Conservation (phyloP, 495 filamentous ascomycete species). For the Penicillium paxilli region DNA sequence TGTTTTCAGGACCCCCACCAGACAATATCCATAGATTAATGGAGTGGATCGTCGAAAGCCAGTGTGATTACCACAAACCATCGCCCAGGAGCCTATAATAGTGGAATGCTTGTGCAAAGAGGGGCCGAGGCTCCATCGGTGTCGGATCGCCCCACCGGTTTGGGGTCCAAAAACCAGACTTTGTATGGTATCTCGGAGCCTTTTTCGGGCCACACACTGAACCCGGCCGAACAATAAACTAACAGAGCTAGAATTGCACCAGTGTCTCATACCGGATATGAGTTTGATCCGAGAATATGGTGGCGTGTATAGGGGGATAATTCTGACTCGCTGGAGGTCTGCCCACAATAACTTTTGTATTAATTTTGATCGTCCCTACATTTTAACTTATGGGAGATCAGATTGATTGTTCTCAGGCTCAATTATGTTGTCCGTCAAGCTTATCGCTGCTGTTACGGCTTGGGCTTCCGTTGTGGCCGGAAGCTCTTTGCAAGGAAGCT, state of each 20-base stretch:
- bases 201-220: too few species aligned
- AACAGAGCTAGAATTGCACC: too few species aligned
- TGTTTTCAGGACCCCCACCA: background rate
- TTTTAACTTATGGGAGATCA: background rate
- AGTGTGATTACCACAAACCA: too few species aligned
- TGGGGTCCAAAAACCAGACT: constrained; percentile 1
- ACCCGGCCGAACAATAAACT: too few species aligned
- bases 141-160: constrained; percentile 1
- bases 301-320: background rate
- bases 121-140: background rate
- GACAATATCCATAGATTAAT: constrained; percentile 1
- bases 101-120: background rate
- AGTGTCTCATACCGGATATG: too few species aligned
- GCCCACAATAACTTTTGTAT: background rate
- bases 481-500: background rate
- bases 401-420: background rate
- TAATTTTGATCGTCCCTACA: background rate
- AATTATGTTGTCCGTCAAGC: constrained; percentile 3
- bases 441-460: constrained; percentile 18
- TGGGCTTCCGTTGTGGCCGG: constrained; percentile 14
- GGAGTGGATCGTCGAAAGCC: background rate
- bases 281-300: background rate
- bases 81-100: background rate
- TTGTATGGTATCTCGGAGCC: constrained; percentile 1
- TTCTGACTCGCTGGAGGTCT: background rate